phyloP scores from a whole-genome alignment of 805 yeast genomes.

The Zygosaccharomyces bisporus region DNA sequence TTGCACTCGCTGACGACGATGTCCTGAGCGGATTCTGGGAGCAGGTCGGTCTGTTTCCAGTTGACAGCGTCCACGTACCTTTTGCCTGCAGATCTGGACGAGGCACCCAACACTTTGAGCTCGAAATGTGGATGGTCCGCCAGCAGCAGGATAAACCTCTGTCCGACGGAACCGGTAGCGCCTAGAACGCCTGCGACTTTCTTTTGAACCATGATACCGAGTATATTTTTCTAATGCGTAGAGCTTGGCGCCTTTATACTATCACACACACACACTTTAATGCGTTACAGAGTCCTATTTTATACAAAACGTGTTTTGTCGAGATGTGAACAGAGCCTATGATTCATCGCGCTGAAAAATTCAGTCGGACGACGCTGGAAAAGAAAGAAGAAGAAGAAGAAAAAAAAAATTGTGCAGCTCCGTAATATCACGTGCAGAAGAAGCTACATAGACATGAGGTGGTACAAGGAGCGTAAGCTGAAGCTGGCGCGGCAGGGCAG shows the following conservation, averaged over 20 bases:
- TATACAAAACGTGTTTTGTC: too few relatives aligned
- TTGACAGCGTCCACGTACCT: constrained; percentile 76
- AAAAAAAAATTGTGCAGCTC: not conserved
- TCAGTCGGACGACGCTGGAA: not conserved
- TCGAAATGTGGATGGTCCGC: constrained; percentile 89
- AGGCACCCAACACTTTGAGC: constrained; percentile 83
- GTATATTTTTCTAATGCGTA: too few relatives aligned
- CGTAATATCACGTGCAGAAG: not conserved
- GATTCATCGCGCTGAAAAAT: not conserved
- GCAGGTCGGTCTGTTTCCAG: constrained; percentile 88
- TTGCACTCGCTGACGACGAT: constrained; percentile 75
- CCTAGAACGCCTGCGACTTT: constrained; percentile 83
- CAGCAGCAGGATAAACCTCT: constrained; percentile 81
- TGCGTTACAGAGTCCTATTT: not conserved
- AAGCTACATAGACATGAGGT: constrained; percentile 6
- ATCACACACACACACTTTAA: too few relatives aligned
- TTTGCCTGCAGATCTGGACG: constrained; percentile 90
- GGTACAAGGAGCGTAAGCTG: too few relatives aligned
- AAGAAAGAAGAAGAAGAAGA: not conserved
- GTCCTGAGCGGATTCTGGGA: constrained; percentile 65
- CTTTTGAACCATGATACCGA: constrained; percentile 29
- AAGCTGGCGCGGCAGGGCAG: too few relatives aligned
- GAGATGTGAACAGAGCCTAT: not conserved
- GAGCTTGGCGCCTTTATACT: too few relatives aligned
- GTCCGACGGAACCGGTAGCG: constrained; percentile 98